Conservation (phyloP, 768 basidiomycete species). For the Leucosporidium yakuticum region DNA sequence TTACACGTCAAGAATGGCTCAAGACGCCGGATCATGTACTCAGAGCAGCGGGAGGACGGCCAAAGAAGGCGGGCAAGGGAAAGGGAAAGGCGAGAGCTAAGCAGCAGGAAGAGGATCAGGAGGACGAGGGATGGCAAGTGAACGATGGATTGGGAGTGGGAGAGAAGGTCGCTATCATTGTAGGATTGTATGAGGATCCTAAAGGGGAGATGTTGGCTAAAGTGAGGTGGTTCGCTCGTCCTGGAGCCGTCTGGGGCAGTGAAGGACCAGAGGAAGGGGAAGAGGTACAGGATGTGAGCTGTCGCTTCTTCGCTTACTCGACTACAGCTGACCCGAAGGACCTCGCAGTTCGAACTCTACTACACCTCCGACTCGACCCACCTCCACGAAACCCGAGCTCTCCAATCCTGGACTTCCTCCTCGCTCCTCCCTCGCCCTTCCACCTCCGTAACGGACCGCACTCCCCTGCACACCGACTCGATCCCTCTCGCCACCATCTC, state of each 20-base stretch:
- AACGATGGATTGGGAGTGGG: conserved; percentile 14
- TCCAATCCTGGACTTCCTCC: conserved; percentile 2
- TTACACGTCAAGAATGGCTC: conserved; percentile 26
- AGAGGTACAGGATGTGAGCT: conserved; percentile 1
- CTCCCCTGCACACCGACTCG: conserved; percentile 21
- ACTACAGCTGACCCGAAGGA: neutral
- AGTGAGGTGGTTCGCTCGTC: conserved; percentile 31
- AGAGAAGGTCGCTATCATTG: conserved; percentile 32
- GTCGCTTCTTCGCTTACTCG: no score
- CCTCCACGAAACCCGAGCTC: conserved; percentile 12
- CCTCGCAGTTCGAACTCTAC: conserved; percentile 31
- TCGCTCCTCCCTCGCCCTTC: conserved; percentile 1
- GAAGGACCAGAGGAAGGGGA: conserved; percentile 24
- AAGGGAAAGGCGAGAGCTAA: conserved; percentile 12
- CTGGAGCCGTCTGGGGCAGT: conserved; percentile 21
- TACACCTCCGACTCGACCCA: conserved; percentile 31
- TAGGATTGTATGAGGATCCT: conserved; percentile 28
- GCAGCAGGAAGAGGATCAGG: neutral
- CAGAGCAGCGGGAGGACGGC: neutral
- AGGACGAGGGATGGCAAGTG: conserved; percentile 19
- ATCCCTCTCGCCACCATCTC: conserved; percentile 15
- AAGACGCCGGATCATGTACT: conserved; percentile 9
- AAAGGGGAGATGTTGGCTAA: conserved; percentile 19
- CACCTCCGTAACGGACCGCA: conserved; percentile 18
- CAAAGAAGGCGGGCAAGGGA: neutral